Conservation (phyloP, 495 filamentous ascomycete species). For the Bryoglossum gracile region DNA sequence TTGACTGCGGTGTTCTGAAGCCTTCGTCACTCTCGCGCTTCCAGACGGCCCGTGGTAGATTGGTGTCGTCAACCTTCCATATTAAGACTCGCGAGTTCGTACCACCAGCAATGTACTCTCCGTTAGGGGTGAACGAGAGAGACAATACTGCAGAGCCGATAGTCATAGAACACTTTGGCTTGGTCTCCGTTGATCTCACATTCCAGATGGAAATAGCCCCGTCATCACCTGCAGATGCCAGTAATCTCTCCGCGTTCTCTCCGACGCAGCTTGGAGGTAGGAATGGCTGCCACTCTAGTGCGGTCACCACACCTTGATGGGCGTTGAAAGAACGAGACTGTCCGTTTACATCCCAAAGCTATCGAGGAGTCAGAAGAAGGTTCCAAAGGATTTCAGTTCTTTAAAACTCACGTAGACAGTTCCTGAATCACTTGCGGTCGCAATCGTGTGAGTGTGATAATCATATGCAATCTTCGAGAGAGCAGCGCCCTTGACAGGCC, state of each 20-base stretch:
- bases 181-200: slow-evolving; percentile 45
- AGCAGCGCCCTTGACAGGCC: slow-evolving; percentile 34
- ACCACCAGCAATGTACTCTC: slow-evolving; percentile 61
- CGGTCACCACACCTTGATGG: slow-evolving; percentile 41
- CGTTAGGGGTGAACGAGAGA: slow-evolving; percentile 65
- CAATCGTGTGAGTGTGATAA: slow-evolving; percentile 34
- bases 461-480: slow-evolving; percentile 45
- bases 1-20: slow-evolving; percentile 41
- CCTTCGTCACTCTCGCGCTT: slow-evolving; percentile 37
- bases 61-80: slow-evolving; percentile 63
- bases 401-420: slow-evolving; percentile 41
- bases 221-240: slow-evolving; percentile 51
- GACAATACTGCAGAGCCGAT: slow-evolving; percentile 52
- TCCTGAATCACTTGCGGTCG: slow-evolving; percentile 44
- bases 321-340: slow-evolving; percentile 39
- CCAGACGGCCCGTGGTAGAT: slow-evolving; percentile 60
- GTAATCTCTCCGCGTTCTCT: slow-evolving; percentile 38
- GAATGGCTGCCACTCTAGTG: slow-evolving; percentile 46
- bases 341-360: slow-evolving; percentile 45
- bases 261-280: slow-evolving; percentile 24
- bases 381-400: not conserved
- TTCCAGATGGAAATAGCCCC: slow-evolving; percentile 65
- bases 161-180: slow-evolving; percentile 49
- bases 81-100: slow-evolving; percentile 58
- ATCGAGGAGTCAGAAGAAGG: slow-evolving; percentile 14